These are phyloP conservation scores for Nannizziopsis arthrosporioides DNA, from an alignment of 2,329 filamentous ascomycete genomes.

Conservation along the genomic window DNA sequence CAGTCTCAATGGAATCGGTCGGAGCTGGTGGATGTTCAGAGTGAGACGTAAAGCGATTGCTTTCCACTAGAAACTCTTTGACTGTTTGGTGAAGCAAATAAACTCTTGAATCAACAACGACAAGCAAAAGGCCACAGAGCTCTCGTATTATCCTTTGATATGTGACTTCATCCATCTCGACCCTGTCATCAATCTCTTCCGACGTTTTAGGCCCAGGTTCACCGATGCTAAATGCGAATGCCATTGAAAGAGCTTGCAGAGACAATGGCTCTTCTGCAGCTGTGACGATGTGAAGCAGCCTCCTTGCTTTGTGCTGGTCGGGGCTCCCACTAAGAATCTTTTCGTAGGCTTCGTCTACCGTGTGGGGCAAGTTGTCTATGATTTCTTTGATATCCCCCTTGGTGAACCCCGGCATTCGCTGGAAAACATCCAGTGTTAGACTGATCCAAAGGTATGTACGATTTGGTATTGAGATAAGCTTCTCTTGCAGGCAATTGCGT, in stretches of 20 bases:
- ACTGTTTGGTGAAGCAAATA: constrained; percentile 35
- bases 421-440: constrained; percentile 20
- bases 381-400: constrained; percentile 15
- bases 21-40: neutral
- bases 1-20: too few species aligned
- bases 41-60: too few species aligned
- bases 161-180: constrained; percentile 12
- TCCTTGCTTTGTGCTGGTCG: constrained; percentile 19
- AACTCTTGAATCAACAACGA: constrained; percentile 23
- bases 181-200: constrained; percentile 9
- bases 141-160: constrained; percentile 18
- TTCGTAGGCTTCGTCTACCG: constrained; percentile 24
- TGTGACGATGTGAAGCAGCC: constrained; percentile 28
- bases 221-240: constrained; percentile 15
- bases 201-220: constrained; percentile 6
- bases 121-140: constrained; percentile 30
- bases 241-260: constrained; percentile 26
- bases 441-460: constrained; percentile 35
- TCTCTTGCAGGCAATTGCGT: constrained; percentile 8
- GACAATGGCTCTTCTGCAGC: constrained; percentile 25
- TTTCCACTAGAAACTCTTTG: constrained; percentile 27
- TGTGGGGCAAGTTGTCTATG: constrained; percentile 18
- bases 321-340: constrained; percentile 25
- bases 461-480: constrained; percentile 23
- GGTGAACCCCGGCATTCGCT: constrained; percentile 7